A percentile compares a stretch with the other conserved stretches of the same genome.
These are phyloP conservation scores for Neoboletus magnificus DNA, from an alignment of 768 basidiomycete species.

Conservation along the genomic window DNA sequence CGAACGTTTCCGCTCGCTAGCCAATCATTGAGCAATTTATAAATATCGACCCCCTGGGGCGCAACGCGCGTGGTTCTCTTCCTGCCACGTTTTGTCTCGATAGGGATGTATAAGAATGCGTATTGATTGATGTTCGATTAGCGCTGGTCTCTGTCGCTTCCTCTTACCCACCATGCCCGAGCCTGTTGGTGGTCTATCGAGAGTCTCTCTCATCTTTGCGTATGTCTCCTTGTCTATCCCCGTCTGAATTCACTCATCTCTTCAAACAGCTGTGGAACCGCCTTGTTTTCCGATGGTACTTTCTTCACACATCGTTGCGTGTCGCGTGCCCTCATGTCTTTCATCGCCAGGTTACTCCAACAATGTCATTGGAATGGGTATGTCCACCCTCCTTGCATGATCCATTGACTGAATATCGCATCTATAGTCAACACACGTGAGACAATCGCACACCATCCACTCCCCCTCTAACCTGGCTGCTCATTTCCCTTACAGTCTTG, in stretches of 20 bases:
- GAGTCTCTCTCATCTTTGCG: slow-evolving; percentile 86
- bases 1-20: slow-evolving; percentile 20
- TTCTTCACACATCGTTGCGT: background rate
- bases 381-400: slow-evolving; percentile 24
- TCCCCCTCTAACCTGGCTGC: background rate
- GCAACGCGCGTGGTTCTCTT: background rate
- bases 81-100: background rate
- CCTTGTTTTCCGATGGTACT: slow-evolving; percentile 81
- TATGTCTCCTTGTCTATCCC: slow-evolving; percentile 34
- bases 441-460: slow-evolving; percentile 17
- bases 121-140: background rate
- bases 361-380: slow-evolving; percentile 73
- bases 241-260: background rate
- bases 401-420: background rate
- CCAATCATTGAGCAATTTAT: slow-evolving; percentile 5
- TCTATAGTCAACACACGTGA: slow-evolving; percentile 63
- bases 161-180: slow-evolving; percentile 18
- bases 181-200: slow-evolving; percentile 31
- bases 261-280: slow-evolving; percentile 69
- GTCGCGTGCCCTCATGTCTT: slow-evolving; percentile 2
- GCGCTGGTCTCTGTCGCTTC: background rate
- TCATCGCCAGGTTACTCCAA: slow-evolving; percentile 67
- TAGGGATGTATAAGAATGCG: slow-evolving; percentile 10
- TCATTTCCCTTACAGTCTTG: slow-evolving; percentile 47
- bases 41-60: background rate